A percentile compares a stretch with the other conserved stretches of the same genome.
phyloP scores from a whole-genome alignment of 495 filamentous ascomycete genomes.

The Durotheca rogersii region DNA sequence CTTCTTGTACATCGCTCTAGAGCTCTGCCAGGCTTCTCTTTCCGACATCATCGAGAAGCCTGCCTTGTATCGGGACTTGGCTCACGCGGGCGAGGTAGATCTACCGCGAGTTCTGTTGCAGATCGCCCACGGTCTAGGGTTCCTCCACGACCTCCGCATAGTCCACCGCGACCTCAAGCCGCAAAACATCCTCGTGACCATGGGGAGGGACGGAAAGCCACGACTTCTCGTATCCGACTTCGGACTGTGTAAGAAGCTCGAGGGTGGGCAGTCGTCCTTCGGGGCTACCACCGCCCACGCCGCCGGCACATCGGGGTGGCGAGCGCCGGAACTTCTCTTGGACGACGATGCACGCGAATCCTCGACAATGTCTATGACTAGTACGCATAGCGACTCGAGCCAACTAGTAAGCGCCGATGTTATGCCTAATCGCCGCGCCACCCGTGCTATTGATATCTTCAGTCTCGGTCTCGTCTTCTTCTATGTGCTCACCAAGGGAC shows the following conservation, averaged over 20 bases:
- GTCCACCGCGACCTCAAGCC: constrained; percentile 97
- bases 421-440: constrained; percentile 75
- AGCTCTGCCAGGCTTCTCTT: constrained; percentile 91
- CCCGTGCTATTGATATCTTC: constrained; percentile 94
- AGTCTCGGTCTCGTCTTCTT: constrained; percentile 94
- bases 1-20: constrained; percentile 96
- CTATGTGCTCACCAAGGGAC: constrained; percentile 87
- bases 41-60: constrained; percentile 82
- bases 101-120: constrained; percentile 74
- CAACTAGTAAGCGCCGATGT: constrained; percentile 39
- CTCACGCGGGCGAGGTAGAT: constrained; percentile 54
- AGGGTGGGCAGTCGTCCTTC: constrained; percentile 91
- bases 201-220: constrained; percentile 59
- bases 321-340: constrained; percentile 87
- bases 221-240: constrained; percentile 95
- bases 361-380: constrained; percentile 36
- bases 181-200: constrained; percentile 86
- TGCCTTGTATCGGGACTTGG: constrained; percentile 45
- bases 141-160: constrained; percentile 88
- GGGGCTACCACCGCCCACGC: constrained; percentile 91
- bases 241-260: constrained; percentile 96
- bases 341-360: constrained; percentile 61
- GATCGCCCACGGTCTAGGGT: constrained; percentile 80
- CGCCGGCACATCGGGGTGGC: constrained; percentile 92
- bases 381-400: constrained; percentile 51